These are phyloP conservation scores for Xylariaceae sp. DNA, from an alignment of 2,329 filamentous ascomycete species.

Conservation along the genomic window DNA sequence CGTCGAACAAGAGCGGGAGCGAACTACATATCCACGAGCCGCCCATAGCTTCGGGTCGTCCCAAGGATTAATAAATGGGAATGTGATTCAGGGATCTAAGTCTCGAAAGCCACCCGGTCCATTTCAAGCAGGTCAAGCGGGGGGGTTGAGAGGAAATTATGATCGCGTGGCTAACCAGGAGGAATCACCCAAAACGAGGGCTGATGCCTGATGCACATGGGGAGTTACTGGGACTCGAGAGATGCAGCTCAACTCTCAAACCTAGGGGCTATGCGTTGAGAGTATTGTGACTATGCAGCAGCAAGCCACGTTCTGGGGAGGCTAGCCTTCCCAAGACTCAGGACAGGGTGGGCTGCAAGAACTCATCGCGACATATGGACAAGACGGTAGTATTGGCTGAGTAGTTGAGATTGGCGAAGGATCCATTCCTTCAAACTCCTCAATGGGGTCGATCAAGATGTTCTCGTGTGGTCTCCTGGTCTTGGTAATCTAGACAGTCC, in stretches of 20 bases:
- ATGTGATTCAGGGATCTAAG: constrained; percentile 4
- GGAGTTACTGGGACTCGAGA: too few relatives aligned
- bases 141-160: background rate
- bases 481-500: too few relatives aligned
- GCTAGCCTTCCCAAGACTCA: background rate
- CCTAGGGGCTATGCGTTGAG: background rate
- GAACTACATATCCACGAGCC: background rate
- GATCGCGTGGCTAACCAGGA: constrained; percentile 7
- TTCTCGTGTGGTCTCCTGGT: background rate
- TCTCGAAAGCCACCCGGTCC: constrained; percentile 15
- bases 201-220: too few relatives aligned
- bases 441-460: background rate
- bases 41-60: constrained; percentile 11
- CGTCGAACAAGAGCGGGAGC: background rate
- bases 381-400: background rate
- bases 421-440: background rate
- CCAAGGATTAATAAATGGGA: constrained; percentile 11
- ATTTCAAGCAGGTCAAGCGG: constrained; percentile 13
- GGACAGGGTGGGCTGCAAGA: background rate
- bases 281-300: background rate
- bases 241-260: constrained; percentile 5
- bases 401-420: background rate
- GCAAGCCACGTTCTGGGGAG: constrained; percentile 22
- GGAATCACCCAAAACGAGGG: constrained; percentile 12
- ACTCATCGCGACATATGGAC: background rate